Percentiles rank a stretch among this genome's conserved stretches.
Conservation (phyloP, 2,329 filamentous ascomycete genomes). For the Stachybotrys elegans region DNA sequence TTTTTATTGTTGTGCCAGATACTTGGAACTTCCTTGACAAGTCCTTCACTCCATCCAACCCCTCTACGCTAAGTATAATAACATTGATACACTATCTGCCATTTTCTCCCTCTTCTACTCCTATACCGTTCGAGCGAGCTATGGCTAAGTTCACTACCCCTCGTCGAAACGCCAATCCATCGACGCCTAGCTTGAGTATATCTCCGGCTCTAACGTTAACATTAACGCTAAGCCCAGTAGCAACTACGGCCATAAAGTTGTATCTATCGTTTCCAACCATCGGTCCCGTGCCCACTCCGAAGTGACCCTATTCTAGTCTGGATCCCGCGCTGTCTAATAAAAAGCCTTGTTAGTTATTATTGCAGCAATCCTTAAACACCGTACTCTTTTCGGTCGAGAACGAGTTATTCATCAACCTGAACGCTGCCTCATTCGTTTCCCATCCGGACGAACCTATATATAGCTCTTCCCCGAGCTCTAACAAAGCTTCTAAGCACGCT, state of each 20-base stretch:
- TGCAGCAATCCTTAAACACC: not conserved
- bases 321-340: not conserved
- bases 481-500: not conserved
- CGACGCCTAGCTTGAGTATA: not conserved
- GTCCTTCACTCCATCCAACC: not conserved
- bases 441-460: not conserved
- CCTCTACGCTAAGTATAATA: not conserved
- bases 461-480: not conserved
- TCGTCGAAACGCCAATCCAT: not conserved
- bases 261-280: not conserved
- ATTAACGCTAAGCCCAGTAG: not conserved
- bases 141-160: not conserved
- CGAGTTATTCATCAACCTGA: not conserved
- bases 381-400: not conserved
- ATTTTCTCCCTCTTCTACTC: not conserved
- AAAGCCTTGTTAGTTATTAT: not conserved
- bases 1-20: constrained; percentile 3
- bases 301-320: not conserved
- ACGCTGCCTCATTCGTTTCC: not conserved
- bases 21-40: constrained; percentile 2
- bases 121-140: not conserved
- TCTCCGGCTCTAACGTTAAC: not conserved
- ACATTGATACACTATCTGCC: not conserved
- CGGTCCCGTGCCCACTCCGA: not conserved
- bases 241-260: not conserved